Evolutionary conservation across 2,329 filamentous ascomycete genomes (phyloP), one percentile per base, ranked within the genome.

Genomic region (Penicillium sumatraense): DNA sequence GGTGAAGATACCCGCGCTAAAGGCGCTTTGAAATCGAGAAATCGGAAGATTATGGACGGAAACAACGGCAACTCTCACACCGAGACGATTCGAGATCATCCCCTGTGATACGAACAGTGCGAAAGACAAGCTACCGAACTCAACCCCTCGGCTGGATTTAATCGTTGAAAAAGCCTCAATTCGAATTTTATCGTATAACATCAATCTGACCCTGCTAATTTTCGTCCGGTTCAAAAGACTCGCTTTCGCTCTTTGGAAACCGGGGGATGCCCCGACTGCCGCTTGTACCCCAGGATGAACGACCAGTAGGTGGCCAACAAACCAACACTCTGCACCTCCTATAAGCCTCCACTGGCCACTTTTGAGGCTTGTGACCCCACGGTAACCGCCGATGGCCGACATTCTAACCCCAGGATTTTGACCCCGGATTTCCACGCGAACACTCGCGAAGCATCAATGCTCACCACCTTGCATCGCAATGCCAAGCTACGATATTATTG

Each of bases 351-450:
- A 31, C 18, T 29, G n/a, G 11, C 14, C 26, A 27, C 6, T 29
- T 46, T 46, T 13, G 9, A 31, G 11, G 26, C 24, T 13, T 31
- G 24, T 29, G 26, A 31, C 42, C 18, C 42, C 26, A 46, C 42
- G 42, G 42, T 46, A 31, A 46, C 42, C 42, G 42, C 42, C 42
- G 42, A 46, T 46, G 42, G n/a, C 42, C 42, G 42, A 46, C 5
- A 31, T n/a, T 21, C 8, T n/a, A 46, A 46, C 42, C 42, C 40
- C 42, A 46, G 27, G 18, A 31, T 29, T 46, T 46, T 18, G 16
- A 46, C 42, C 42, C 42, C 42, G 42, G 42, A 46, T 46, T 46
- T 31, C 42, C 26, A 46, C 31, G 42, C 42, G 42, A 46, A 13
- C 42, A 46, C 20, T 20, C 24, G 31, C 42, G 24, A 29, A 7